Percentiles rank a stretch among this genome's conserved stretches.
These are phyloP conservation scores for Penicillium sp. DNA, from an alignment of 2,329 filamentous ascomycete genomes.

Conservation along the genomic window DNA sequence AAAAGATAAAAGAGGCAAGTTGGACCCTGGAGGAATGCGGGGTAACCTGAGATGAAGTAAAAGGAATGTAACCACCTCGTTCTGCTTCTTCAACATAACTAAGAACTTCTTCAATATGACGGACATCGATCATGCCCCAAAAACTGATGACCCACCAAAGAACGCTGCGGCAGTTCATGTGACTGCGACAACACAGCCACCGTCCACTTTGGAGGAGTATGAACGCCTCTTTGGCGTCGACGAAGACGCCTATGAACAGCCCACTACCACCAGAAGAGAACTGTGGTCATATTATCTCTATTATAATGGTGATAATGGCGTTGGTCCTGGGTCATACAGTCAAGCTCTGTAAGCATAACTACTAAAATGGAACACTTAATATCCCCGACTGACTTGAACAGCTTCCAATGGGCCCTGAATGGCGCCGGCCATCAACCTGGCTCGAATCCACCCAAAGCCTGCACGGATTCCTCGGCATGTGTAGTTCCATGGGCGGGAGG, in stretches of 20 bases:
- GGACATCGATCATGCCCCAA: not conserved
- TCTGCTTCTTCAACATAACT: not conserved
- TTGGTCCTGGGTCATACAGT: conserved; percentile 43
- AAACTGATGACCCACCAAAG: conserved; percentile 8
- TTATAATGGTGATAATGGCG: conserved; percentile 46
- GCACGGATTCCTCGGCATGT: conserved; percentile 36
- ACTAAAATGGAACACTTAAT: not conserved
- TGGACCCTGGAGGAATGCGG: not conserved
- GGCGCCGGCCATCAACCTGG: conserved; percentile 39
- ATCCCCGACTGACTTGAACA: conserved; percentile 8
- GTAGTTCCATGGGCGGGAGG: conserved; percentile 42
- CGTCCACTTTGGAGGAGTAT: conserved; percentile 28
- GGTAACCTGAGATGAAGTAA: not conserved
- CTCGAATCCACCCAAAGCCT: conserved; percentile 31
- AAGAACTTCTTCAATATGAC: not conserved
- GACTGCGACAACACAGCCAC: conserved; percentile 4
- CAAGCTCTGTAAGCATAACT: conserved; percentile 33
- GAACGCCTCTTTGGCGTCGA: conserved; percentile 39
- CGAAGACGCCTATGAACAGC: conserved; percentile 37
- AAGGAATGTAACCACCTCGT: not conserved
- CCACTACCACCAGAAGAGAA: conserved; percentile 41
- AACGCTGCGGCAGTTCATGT: conserved; percentile 12
- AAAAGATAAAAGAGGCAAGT: not conserved
- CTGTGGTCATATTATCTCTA: conserved; percentile 47
- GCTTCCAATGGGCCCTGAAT: conserved; percentile 43